A percentile compares a stretch with the other conserved stretches of the same genome.
These are phyloP conservation scores for Neurospora sp. DNA, from an alignment of 495 filamentous ascomycete genomes.

Conservation along the genomic window DNA sequence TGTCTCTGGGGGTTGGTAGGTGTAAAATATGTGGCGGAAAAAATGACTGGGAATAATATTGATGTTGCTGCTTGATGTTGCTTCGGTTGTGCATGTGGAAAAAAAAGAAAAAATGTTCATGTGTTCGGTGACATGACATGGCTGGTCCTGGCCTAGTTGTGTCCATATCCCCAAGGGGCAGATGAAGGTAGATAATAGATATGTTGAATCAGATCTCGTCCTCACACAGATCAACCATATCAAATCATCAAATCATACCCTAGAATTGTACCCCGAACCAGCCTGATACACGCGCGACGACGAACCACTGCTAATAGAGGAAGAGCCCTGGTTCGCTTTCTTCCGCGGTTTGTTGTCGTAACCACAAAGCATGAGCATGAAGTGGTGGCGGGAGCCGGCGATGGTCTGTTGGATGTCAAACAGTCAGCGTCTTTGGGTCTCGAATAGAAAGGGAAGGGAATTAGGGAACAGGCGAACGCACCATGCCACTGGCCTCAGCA, in stretches of 20 bases:
- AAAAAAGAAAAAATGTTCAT: no score
- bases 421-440: not conserved
- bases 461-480: slow-evolving; percentile 16
- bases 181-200: not conserved
- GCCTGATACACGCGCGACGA: not conserved
- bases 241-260: not conserved
- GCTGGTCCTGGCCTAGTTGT: no score
- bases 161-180: no score
- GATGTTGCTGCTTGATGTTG: not conserved
- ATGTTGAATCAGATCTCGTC: not conserved
- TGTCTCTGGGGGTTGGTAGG: not conserved
- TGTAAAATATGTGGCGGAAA: not conserved
- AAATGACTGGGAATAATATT: not conserved
- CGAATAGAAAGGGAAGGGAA: not conserved
- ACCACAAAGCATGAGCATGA: slow-evolving; percentile 40
- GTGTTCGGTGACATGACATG: no score
- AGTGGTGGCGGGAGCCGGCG: slow-evolving; percentile 36
- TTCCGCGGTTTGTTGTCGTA: slow-evolving; percentile 24
- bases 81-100: no score
- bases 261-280: not conserved
- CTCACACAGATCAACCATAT: not conserved
- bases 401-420: slow-evolving; percentile 26
- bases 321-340: not conserved
- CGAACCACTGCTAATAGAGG: not conserved
- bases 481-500: slow-evolving; percentile 34